Evolutionary conservation across 2,329 filamentous ascomycete species (phyloP), one percentile per base, ranked within the genome.

Genomic region (Colletotrichum sansevieriae): DNA sequence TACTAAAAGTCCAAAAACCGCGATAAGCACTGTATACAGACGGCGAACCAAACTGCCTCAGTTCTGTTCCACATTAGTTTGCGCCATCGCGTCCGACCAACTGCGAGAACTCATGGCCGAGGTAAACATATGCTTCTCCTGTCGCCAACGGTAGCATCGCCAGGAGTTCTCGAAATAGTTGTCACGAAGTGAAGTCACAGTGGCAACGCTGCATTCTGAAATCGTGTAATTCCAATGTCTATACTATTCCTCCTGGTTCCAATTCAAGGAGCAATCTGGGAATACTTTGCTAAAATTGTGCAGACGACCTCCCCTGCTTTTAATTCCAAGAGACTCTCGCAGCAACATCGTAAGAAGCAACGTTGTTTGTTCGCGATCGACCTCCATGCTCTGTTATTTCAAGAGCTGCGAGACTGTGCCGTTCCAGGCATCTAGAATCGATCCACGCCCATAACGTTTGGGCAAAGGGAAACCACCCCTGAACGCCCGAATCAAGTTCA

Each of bases 391-490:
- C 61, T 63, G 33, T 47, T 63, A 15, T 63, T 63, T 33, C 61
- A 63, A 63, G 41, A 63, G 61, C 61, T 41, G 12, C 12, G 61
- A 63, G 61, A 57, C 9, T 49, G 41, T 33, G 33, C 61, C 61
- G 15, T 63, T 63, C 52, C 61, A 63, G 61, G 52, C 54, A 51
- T 47, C 52, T 49, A 18, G 35, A 63, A 49, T 43, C 61, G 43
- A 63, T 57, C 61, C 37, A 35, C 43, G 52, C 46, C 20, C 22
- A 57, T 22, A 33, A 63, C 18, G 22, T 13, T 13, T 20, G 33
- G 61, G 52, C 52, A 47, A n/a, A 63, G 61, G 61, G 61, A 58
- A 33, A 58, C 61, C 61, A 63, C 61, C 61, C 61, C 59, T 22
- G 25, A 63, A 47, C 52, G 61, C 51, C 61, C 61, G 0, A 39